Evolutionary conservation across 495 filamentous ascomycete species (phyloP), one percentile per base, ranked within the genome.

Genomic region (Eremomyces bilateralis): DNA sequence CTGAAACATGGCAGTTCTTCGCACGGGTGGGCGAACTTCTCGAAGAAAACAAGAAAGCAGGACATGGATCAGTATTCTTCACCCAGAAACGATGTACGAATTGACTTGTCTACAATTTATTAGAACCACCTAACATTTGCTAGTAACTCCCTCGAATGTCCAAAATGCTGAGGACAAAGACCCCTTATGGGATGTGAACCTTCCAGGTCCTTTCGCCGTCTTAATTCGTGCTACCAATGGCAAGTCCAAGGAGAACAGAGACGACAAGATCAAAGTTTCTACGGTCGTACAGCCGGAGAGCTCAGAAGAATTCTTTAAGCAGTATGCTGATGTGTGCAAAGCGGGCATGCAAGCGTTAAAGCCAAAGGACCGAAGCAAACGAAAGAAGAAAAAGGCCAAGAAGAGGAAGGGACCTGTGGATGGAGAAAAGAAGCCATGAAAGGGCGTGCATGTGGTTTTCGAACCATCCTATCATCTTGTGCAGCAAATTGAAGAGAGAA

Each of bases 281-380:
- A 95, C 90, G 0, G 47, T 93, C 2, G 81, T 95, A 10, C 60
- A 71, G 31, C 65, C 76, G 6, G 69, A 70, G 28, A 69, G 74
- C 2, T 54, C 94, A 3, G 81, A 91, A 25, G 57, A 51, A 0
- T 97, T 97, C 44, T 97, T 78, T 53, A 59, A 59, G 12, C 64
- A 68, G 27, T 97, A 95, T 54, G 83, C 82, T n/a, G 90, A 95
- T 44, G 63, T 80, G 4, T 91, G 82, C 53, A 94, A 88, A 59
- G 55, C 62, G 0, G 81, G 83, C 13, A 95, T 94, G 84, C 61
- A 67, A 19, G 69, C 64, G 15, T 46, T 97, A 61, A 95, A 93
- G 76, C 93, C 90, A 59, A 60, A 85, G 36, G 83, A 94, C 62
- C 64, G 81, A 44, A 81, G 68, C 41, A 80, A 73, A 59, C 62